Evolutionary conservation across 306 rosid genomes (phyloP).

Genomic region (Vachellia collinsii): DNA sequence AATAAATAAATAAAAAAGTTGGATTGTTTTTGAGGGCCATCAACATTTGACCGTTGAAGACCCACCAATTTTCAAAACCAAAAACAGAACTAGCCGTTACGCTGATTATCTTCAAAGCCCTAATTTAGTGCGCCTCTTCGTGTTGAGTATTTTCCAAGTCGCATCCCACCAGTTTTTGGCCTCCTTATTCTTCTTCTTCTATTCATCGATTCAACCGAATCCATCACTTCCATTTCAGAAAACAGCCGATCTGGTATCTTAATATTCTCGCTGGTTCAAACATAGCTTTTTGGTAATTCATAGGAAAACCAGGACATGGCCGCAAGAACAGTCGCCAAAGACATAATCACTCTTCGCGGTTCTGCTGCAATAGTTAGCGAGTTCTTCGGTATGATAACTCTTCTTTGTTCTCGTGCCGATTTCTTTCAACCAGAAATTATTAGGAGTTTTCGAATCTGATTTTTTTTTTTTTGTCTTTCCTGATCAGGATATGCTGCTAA

Average conservation of each 20-base stretch:
- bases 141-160: neutral
- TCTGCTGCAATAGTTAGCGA: conserved; percentile 98
- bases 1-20: no score
- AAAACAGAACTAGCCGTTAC: conserved; percentile 11
- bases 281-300: neutral
- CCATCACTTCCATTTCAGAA: neutral
- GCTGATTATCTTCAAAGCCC: neutral
- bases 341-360: conserved; percentile 95
- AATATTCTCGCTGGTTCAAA: neutral
- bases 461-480: conserved; percentile 5
- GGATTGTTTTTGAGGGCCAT: neutral
- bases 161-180: neutral
- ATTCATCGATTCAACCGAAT: neutral
- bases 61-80: neutral
- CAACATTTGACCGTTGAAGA: conserved; percentile 9
- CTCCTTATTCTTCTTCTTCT: neutral
- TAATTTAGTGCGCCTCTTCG: conserved; percentile 11
- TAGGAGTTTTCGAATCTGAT: conserved; percentile 11
- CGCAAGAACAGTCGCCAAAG: conserved; percentile 54
- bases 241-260: neutral
- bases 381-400: conserved; percentile 70
- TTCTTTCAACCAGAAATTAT: neutral
- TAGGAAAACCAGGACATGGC: neutral
- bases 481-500: conserved; percentile 95
- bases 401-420: neutral